These are phyloP conservation scores for Mimosa pudica DNA, from an alignment of 306 rosid species.

Conservation along the genomic window DNA sequence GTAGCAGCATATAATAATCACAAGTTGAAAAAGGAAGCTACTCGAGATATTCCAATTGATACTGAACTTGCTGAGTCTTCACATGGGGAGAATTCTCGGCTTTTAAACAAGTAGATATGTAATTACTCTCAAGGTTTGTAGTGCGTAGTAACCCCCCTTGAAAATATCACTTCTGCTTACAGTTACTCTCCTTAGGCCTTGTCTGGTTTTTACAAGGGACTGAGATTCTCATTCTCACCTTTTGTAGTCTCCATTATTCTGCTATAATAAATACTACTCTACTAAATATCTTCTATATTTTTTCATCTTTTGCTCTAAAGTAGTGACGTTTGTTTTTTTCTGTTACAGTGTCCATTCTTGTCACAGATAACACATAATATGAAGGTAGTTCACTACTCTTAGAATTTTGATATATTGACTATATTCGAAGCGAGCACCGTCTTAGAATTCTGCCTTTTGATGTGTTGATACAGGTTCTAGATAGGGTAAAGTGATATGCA, in stretches of 20 bases:
- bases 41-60: constrained; percentile 44
- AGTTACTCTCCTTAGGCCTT: constrained; percentile 10
- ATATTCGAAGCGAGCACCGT: constrained; percentile 25
- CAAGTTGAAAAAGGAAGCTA: constrained; percentile 80
- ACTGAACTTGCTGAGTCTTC: constrained; percentile 50
- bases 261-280: background rate
- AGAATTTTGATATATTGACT: constrained; percentile 29
- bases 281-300: background rate
- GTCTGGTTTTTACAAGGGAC: background rate
- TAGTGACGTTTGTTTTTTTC: background rate
- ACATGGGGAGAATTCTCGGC: constrained; percentile 44
- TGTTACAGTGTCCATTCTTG: constrained; percentile 33
- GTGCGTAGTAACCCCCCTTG: constrained; percentile 19
- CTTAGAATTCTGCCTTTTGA: constrained; percentile 16
- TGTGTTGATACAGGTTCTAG: constrained; percentile 45
- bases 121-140: constrained; percentile 46
- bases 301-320: background rate
- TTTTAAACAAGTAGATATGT: constrained; percentile 55
- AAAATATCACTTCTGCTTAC: constrained; percentile 4
- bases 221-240: background rate
- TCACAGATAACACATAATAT: constrained; percentile 33
- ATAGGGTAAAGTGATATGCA: constrained; percentile 28
- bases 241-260: background rate
- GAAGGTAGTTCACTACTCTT: constrained; percentile 30
- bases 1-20: constrained; percentile 93